These are phyloP conservation scores for Boechera stricta DNA, from an alignment of 345 rosid genomes.

Conservation along the genomic window DNA sequence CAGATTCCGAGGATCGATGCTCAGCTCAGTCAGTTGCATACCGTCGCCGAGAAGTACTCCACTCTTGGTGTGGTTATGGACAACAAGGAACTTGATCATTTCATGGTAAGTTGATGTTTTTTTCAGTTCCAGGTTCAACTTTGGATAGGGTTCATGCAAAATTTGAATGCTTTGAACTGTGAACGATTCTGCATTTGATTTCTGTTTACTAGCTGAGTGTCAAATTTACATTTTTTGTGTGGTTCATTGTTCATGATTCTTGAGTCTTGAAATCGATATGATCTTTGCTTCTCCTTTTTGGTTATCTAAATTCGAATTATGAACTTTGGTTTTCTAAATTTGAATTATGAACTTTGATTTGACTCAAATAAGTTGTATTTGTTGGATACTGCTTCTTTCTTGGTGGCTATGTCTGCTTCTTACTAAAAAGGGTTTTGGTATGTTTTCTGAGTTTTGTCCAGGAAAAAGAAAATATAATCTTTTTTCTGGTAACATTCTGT, in stretches of 20 bases:
- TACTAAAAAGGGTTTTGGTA: background rate
- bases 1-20: constrained; percentile 93
- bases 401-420: constrained; percentile 20
- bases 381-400: constrained; percentile 14
- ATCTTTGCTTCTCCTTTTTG: background rate
- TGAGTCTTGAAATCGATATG: background rate
- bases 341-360: constrained; percentile 12
- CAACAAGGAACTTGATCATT: constrained; percentile 44
- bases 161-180: background rate
- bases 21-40: constrained; percentile 87
- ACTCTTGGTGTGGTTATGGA: constrained; percentile 44
- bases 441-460: background rate
- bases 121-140: background rate
- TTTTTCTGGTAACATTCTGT: constrained; percentile 21
- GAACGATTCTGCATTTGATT: background rate
- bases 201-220: background rate
- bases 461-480: constrained; percentile 1
- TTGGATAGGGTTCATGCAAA: background rate
- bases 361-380: background rate
- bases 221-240: background rate
- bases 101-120: constrained; percentile 20
- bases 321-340: background rate
- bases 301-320: constrained; percentile 11
- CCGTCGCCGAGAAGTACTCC: constrained; percentile 89
- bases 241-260: constrained; percentile 6